Conservation (phyloP, 2,329 filamentous ascomycete genomes). For the Phyllosticta ampelicida region DNA sequence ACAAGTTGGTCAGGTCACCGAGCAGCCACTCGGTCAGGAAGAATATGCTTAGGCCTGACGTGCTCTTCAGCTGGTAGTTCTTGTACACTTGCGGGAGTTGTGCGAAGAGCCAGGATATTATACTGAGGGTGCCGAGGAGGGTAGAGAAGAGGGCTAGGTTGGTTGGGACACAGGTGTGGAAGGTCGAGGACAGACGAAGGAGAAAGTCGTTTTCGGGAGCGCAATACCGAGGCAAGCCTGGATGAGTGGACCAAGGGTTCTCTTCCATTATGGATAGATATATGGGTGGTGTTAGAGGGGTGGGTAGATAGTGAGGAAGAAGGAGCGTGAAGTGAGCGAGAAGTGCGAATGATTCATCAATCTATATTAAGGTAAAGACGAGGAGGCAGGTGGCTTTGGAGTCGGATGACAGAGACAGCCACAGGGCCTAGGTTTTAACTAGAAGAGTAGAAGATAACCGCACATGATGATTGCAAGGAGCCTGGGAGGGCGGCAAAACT, state of each 20-base stretch:
- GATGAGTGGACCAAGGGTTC: conserved; percentile 19
- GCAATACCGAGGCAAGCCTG: conserved; percentile 46
- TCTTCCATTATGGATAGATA: conserved; percentile 3
- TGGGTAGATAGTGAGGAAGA: not conserved
- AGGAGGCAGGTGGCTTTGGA: not conserved
- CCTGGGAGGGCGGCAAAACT: no score
- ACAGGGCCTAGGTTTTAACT: not conserved
- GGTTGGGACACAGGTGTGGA: conserved; percentile 54
- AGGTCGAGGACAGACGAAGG: conserved; percentile 44
- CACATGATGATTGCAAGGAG: not conserved
- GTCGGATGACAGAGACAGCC: not conserved
- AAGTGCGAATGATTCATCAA: not conserved
- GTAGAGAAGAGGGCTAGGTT: conserved; percentile 52
- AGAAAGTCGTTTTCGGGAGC: conserved; percentile 49
- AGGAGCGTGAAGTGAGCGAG: not conserved
- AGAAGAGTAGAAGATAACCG: not conserved
- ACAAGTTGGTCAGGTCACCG: conserved; percentile 52
- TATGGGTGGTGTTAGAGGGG: not conserved
- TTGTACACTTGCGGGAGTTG: conserved; percentile 61
- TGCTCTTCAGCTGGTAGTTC: conserved; percentile 53
- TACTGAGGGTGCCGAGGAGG: conserved; percentile 49
- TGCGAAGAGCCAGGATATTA: conserved; percentile 58
- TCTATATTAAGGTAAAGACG: not conserved
- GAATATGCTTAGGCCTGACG: conserved; percentile 53
- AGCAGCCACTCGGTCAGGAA: conserved; percentile 57